Evolutionary conservation across 495 filamentous ascomycete species (phyloP).

Genomic region (Hypoxylon perforatum): DNA sequence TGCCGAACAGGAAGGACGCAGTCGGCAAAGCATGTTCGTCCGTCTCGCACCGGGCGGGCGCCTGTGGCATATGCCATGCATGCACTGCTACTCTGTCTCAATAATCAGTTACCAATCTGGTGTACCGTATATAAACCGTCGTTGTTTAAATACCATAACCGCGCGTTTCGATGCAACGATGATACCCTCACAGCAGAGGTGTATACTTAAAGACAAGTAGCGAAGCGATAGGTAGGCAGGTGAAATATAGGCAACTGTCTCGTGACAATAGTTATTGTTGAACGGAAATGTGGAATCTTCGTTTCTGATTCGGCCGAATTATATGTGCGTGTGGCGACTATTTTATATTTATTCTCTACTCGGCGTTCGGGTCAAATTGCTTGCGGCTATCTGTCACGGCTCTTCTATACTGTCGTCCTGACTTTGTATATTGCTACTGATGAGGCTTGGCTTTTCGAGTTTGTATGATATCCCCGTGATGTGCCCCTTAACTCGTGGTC

Average conservation of each 20-base stretch:
- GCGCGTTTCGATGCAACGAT: conserved; percentile 18
- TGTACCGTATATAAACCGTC: not conserved
- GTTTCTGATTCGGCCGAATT: conserved; percentile 1
- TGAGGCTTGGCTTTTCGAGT: not conserved
- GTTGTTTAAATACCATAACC: conserved; percentile 2
- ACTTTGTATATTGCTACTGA: not conserved
- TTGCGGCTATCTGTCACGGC: conserved; percentile 2
- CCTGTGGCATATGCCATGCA: not conserved
- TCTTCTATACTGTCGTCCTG: not conserved
- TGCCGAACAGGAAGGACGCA: conserved; percentile 37
- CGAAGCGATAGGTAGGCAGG: not conserved
- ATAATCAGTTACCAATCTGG: conserved; percentile 22
- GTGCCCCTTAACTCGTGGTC: not conserved
- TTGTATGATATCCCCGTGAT: not conserved
- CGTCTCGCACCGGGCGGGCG: not conserved
- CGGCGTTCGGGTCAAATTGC: conserved; percentile 18
- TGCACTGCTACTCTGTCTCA: conserved; percentile 18
- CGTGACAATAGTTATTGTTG: not conserved
- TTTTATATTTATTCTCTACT: conserved; percentile 27
- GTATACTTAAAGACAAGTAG: conserved; percentile 16
- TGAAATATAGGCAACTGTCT: not conserved
- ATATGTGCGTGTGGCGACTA: conserved; percentile 17
- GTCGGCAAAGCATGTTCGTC: conserved; percentile 15
- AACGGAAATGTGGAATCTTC: not conserved
- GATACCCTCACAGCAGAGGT: conserved; percentile 18